Base-by-base conservation (phyloP, 2,329 filamentous ascomycete species). In the Verticillium longisporum region DNA sequence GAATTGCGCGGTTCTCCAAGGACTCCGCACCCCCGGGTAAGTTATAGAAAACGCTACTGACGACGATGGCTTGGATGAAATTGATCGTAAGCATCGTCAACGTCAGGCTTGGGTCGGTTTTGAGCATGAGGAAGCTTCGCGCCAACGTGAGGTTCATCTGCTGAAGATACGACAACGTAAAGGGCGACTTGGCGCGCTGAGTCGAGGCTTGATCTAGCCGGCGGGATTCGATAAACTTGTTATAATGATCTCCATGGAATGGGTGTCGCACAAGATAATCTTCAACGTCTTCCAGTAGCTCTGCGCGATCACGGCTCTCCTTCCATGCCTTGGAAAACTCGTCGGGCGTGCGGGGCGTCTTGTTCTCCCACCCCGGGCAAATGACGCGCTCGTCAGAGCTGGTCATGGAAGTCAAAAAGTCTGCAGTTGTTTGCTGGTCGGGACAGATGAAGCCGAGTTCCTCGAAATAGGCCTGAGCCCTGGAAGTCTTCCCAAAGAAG, bases 321-420 rank as follows among this genome's bases (percentile, higher is more conserved):
- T 60, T 61, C 61, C 61, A 62, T 1, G 14, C 45, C 6, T 34
- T 18, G 6, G 61, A 45, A 34, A 88, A 77, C 55, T 86, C 86
- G 64, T 81, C 79, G 0, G 86, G 74, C 1, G 84, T 87, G 9
- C 34, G 55, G 0, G 87, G 88, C 0, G 84, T 81, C 11, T 77
- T 81, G 2, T 76, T 74, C 66, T 88, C 82, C 83, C 83, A 11
- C 76, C 72, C 36, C 83, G 79, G 67, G 86, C 85, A 15, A 82
- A 75, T 37, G 2, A 26, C 26, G 26, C 87, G 79, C 67, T 89
- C 88, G 2, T 79, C 80, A 0, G 84, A 82, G 69, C 90, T 87
- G 1, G 87, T 90, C 38, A 88, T 78, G 1, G 83, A 85, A 13
- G 88, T 90, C 34, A 91, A 72, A 73, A 91, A 91, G 70, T 91